These are phyloP conservation scores for Clathrospora elynae DNA, from an alignment of 2,329 filamentous ascomycete genomes.

Conservation along the genomic window DNA sequence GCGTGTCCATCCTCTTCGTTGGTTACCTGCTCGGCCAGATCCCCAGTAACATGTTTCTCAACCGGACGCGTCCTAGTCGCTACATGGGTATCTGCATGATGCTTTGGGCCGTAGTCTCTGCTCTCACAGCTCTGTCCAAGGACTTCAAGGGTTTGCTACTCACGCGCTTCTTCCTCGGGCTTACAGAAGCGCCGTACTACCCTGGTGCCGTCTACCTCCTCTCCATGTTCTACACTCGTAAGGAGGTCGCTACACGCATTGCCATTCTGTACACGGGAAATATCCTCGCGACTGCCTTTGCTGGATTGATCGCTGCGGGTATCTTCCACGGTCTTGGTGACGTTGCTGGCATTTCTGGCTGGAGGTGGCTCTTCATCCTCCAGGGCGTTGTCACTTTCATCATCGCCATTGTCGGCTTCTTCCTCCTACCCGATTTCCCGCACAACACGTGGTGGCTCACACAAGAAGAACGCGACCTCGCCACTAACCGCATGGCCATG, in stretches of 20 bases:
- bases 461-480: slow-evolving; percentile 51
- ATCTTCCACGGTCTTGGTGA: slow-evolving; percentile 36
- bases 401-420: slow-evolving; percentile 47
- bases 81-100: slow-evolving; percentile 45
- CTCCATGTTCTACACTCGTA: slow-evolving; percentile 46
- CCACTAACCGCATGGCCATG: slow-evolving; percentile 45
- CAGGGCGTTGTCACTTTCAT: slow-evolving; percentile 39
- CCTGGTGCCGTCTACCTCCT: slow-evolving; percentile 47
- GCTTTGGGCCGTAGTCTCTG: slow-evolving; percentile 51
- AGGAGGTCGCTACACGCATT: slow-evolving; percentile 57
- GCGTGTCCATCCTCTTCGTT: slow-evolving; percentile 33
- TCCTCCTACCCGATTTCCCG: slow-evolving; percentile 48
- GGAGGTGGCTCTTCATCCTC: slow-evolving; percentile 40
- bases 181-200: slow-evolving; percentile 51
- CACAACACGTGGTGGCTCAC: slow-evolving; percentile 54
- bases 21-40: slow-evolving; percentile 46
- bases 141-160: slow-evolving; percentile 53
- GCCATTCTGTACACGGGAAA: slow-evolving; percentile 52
- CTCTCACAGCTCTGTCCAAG: slow-evolving; percentile 51
- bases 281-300: slow-evolving; percentile 50
- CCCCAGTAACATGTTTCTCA: slow-evolving; percentile 47
- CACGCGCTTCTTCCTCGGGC: slow-evolving; percentile 52
- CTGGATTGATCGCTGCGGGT: slow-evolving; percentile 51
- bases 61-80: slow-evolving; percentile 34
- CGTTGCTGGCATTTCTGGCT: slow-evolving; percentile 29